Evolutionary conservation across 1,139 yeast genomes (phyloP).

Genomic region (Saccharomyces pastorianus): DNA sequence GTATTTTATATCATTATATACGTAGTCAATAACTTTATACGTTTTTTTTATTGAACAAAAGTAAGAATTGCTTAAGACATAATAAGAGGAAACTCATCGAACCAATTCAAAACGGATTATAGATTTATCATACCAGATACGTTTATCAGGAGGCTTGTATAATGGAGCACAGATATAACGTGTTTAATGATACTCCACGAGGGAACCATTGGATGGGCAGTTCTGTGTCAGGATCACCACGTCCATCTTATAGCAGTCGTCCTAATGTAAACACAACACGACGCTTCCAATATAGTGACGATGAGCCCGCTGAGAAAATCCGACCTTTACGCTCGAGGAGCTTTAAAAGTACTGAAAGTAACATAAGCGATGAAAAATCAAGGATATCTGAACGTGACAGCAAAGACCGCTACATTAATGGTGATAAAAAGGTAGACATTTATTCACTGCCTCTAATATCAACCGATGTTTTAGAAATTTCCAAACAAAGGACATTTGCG

Average conservation of each 20-base stretch:
- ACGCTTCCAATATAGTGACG: slow-evolving; percentile 8
- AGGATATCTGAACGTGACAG: neutral
- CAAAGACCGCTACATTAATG: neutral
- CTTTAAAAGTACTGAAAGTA: neutral
- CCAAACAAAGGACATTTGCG: slow-evolving; percentile 67
- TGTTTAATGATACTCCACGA: slow-evolving; percentile 23
- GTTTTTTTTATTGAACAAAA: neutral
- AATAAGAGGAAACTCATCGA: neutral
- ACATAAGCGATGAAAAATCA: neutral
- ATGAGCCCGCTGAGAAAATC: neutral
- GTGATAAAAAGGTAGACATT: neutral
- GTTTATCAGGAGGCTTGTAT: neutral
- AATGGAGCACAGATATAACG: slow-evolving; percentile 19
- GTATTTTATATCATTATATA: neutral
- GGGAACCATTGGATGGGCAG: slow-evolving; percentile 27
- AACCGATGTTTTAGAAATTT: slow-evolving; percentile 55
- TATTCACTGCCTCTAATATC: slow-evolving; percentile 41
- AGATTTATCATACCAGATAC: neutral
- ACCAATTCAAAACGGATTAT: neutral
- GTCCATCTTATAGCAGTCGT: neutral
- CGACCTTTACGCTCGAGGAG: neutral
- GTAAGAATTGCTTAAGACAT: neutral
- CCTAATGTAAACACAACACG: slow-evolving; percentile 4
- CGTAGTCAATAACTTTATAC: neutral
- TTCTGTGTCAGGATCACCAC: slow-evolving; percentile 6